These are phyloP conservation scores for Pichia phayaonensis DNA, from an alignment of 805 yeast genomes.

Conservation along the genomic window DNA sequence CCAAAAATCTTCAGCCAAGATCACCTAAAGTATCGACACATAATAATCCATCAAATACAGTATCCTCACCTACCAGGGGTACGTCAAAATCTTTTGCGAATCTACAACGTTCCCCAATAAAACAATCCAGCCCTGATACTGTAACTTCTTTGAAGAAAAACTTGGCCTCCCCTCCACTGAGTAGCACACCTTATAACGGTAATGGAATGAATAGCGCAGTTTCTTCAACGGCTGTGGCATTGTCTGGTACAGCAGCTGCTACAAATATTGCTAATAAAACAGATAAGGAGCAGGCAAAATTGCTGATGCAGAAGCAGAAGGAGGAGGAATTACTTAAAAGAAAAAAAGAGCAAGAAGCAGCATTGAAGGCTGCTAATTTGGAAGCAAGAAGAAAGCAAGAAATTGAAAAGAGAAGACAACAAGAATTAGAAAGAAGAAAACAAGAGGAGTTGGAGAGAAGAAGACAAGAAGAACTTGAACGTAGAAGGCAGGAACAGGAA, in stretches of 20 bases:
- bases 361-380: background rate
- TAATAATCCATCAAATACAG: background rate
- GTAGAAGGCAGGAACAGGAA: background rate
- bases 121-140: background rate
- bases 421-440: background rate
- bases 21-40: background rate
- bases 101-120: constrained; percentile 6
- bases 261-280: background rate
- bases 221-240: constrained; percentile 5
- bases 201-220: background rate
- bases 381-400: constrained; percentile 3
- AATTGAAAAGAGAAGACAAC: constrained; percentile 3
- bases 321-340: constrained; percentile 1
- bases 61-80: background rate
- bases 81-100: constrained; percentile 1
- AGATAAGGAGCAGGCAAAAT: constrained; percentile 2
- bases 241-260: constrained; percentile 4
- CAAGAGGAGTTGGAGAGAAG: constrained; percentile 1
- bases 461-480: constrained; percentile 1
- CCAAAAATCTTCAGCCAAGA: background rate
- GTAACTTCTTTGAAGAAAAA: constrained; percentile 2
- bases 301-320: constrained; percentile 4
- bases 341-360: background rate
- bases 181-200: background rate
- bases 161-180: background rate